Evolutionary conservation across 2,329 filamentous ascomycete genomes (phyloP).

Genomic region (Phoma sp.): DNA sequence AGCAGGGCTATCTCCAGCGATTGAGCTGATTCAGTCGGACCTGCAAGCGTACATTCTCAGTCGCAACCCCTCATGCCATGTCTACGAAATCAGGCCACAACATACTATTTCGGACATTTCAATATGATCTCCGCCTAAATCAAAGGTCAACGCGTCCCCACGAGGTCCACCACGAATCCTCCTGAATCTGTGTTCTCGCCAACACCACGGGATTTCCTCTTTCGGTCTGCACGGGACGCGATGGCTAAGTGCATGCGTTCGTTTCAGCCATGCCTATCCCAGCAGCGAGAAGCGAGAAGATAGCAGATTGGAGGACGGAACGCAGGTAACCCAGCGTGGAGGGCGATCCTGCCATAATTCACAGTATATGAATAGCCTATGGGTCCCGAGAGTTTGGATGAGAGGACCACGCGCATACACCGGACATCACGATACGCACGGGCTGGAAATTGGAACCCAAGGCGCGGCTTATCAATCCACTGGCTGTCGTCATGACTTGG

Average conservation of each 20-base stretch:
- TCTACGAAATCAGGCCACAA: not conserved
- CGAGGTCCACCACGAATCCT: constrained; percentile 2
- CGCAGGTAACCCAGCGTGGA: constrained; percentile 1
- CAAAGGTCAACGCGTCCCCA: not conserved
- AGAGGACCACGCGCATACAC: not conserved
- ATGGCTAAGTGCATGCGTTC: constrained; percentile 6
- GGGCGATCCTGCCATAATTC: constrained; percentile 4
- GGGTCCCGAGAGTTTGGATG: not conserved
- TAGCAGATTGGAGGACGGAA: not conserved
- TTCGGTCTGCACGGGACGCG: not conserved
- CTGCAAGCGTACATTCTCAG: not conserved
- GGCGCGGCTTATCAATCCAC: not conserved
- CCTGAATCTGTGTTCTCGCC: not conserved
- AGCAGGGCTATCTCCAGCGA: constrained; percentile 93
- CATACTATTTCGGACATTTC: not conserved
- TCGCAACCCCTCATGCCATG: not conserved
- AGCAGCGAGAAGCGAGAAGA: not conserved
- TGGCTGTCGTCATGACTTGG: not conserved
- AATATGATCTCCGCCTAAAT: not conserved
- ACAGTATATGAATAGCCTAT: not conserved
- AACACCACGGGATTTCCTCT: constrained; percentile 9
- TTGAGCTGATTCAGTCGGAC: constrained; percentile 67
- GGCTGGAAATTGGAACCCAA: not conserved
- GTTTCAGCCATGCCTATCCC: not conserved
- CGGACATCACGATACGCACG: not conserved